These are phyloP conservation scores for Harringtonia aguacate DNA, from an alignment of 2,329 filamentous ascomycete species.

Conservation along the genomic window DNA sequence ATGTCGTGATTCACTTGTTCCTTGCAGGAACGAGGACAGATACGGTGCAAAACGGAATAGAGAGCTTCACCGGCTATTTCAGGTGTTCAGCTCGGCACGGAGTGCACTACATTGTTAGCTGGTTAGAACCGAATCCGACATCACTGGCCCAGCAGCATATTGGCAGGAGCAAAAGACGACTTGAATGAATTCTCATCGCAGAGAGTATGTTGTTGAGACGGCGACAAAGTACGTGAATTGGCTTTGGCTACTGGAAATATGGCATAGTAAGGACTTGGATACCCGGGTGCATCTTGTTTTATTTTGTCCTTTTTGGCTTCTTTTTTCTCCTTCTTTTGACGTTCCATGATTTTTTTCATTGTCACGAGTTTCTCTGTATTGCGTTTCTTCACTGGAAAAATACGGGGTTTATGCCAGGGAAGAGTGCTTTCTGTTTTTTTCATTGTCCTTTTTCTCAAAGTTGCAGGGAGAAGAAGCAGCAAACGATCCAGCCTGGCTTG, in stretches of 20 bases:
- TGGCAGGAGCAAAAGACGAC: no score
- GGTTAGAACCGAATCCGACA: no score
- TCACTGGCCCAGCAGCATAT: no score
- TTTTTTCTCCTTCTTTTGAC: neutral
- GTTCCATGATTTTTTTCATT: neutral
- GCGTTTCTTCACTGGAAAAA: neutral
- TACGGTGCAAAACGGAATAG: no score
- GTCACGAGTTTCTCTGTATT: no score
- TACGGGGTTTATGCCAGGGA: no score
- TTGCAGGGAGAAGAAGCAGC: neutral
- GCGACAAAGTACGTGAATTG: neutral
- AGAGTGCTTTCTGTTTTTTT: no score
- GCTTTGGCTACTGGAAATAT: conserved; percentile 1
- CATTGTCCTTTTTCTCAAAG: neutral
- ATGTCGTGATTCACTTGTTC: conserved; percentile 20
- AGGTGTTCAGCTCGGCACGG: neutral
- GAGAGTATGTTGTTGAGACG: neutral
- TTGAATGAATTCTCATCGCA: no score
- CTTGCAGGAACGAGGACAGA: no score
- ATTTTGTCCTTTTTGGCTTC: neutral
- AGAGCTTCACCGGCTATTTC: no score
- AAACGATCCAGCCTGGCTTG: neutral
- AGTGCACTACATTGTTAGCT: no score
- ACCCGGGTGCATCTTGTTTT: neutral
- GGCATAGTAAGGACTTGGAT: conserved; percentile 6